Percentiles rank a stretch among this genome's conserved stretches.
phyloP scores from a whole-genome alignment of 1,284 basidiomycete species.

The Cystobasidiaceae sp. region DNA sequence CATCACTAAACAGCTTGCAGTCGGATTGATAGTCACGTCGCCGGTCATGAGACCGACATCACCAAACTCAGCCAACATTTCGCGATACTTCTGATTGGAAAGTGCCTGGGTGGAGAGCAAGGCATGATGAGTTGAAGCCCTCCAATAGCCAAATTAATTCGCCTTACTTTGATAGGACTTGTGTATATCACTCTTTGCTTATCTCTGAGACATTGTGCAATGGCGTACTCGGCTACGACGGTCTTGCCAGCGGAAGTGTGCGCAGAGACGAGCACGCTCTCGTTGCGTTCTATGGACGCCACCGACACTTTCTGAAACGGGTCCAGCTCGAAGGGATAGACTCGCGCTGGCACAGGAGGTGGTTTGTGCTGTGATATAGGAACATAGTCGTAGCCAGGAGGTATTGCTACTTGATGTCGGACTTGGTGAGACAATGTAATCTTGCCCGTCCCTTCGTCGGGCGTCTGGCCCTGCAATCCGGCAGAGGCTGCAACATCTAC shows the following conservation, averaged over 20 bases:
- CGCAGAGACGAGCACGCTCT: constrained; percentile 96
- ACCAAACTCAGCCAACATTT: constrained; percentile 92
- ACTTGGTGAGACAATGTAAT: constrained; percentile 53
- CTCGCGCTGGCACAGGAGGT: constrained; percentile 78
- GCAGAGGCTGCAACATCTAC: constrained; percentile 27
- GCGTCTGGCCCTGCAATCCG: constrained; percentile 14
- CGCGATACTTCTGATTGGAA: constrained; percentile 98
- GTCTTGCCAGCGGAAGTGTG: constrained; percentile 99
- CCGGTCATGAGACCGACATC: constrained; percentile 99
- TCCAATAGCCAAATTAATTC: not conserved
- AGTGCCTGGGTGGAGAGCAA: constrained; percentile 60
- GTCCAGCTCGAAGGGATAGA: constrained; percentile 94
- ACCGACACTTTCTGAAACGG: constrained; percentile 96
- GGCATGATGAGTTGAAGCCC: not conserved
- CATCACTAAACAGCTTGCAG: constrained; percentile 96
- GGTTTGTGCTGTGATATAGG: constrained; percentile 91
- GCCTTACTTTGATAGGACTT: constrained; percentile 91
- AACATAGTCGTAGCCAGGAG: constrained; percentile 82
- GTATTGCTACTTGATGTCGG: constrained; percentile 90
- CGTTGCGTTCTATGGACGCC: constrained; percentile 86
- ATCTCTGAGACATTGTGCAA: constrained; percentile 86
- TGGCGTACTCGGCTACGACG: constrained; percentile 98
- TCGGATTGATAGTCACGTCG: constrained; percentile 99
- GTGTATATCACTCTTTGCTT: constrained; percentile 98
- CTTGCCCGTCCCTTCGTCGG: constrained; percentile 14